A percentile compares a stretch with the other conserved stretches of the same genome.
Evolutionary conservation across 2,329 filamentous ascomycete species (phyloP).

Genomic region (Alternaria ventricosa): DNA sequence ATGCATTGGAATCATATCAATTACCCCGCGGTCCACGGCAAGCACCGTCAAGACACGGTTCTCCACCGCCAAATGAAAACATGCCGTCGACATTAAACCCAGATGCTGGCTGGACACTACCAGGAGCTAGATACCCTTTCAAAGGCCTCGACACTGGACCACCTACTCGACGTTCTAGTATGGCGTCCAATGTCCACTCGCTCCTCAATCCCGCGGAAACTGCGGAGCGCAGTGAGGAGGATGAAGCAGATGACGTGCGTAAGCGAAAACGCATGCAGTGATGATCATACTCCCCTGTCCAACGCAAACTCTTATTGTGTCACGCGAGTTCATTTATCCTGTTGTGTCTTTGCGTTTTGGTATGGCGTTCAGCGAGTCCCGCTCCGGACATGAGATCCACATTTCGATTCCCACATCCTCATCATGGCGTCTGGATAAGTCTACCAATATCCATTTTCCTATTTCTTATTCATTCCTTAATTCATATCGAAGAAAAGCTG

Average conservation of each 20-base stretch:
- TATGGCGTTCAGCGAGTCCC: background rate
- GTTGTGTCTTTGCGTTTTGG: slow-evolving; percentile 20
- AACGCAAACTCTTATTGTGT: background rate
- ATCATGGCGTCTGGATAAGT: background rate
- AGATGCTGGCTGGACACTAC: slow-evolving; percentile 64
- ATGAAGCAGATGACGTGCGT: slow-evolving; percentile 65
- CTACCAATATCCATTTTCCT: background rate
- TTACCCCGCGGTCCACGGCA: slow-evolving; percentile 61
- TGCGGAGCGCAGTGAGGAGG: slow-evolving; percentile 69
- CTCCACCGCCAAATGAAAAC: slow-evolving; percentile 58
- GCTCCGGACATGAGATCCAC: background rate
- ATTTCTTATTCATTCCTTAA: background rate
- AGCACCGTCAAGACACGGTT: slow-evolving; percentile 59
- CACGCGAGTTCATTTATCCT: slow-evolving; percentile 12
- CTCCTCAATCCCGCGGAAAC: slow-evolving; percentile 73
- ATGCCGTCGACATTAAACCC: slow-evolving; percentile 57
- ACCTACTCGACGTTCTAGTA: slow-evolving; percentile 71
- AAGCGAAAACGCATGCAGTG: slow-evolving; percentile 62
- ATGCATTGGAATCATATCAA: slow-evolving; percentile 75
- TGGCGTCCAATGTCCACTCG: slow-evolving; percentile 73
- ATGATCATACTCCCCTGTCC: slow-evolving; percentile 9
- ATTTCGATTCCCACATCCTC: background rate
- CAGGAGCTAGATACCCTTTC: slow-evolving; percentile 58
- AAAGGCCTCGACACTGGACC: slow-evolving; percentile 62
- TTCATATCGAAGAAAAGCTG: background rate